phyloP scores from a whole-genome alignment of 169 alveolate species.

The Condylostoma magnum region DNA sequence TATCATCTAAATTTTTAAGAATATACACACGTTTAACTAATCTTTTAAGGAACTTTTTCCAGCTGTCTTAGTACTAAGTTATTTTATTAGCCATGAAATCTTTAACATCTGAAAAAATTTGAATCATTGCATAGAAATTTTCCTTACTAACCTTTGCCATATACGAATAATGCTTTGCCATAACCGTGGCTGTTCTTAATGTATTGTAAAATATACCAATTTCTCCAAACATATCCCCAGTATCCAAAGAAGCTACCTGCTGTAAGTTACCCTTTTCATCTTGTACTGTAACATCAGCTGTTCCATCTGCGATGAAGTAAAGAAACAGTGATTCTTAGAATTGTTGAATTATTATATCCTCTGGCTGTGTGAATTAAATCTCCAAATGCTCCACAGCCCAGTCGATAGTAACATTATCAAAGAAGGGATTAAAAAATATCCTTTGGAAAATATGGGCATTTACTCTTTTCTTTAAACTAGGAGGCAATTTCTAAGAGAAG shows the following conservation, averaged over 20 bases:
- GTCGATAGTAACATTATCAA: slow-evolving; percentile 14
- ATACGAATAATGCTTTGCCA: neutral
- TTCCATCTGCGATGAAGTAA: slow-evolving; percentile 46
- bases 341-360: slow-evolving; percentile 44
- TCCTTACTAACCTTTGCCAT: slow-evolving; percentile 3
- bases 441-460: slow-evolving; percentile 30
- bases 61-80: neutral
- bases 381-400: slow-evolving; percentile 30
- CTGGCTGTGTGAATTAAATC: slow-evolving; percentile 33
- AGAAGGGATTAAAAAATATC: neutral
- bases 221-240: slow-evolving; percentile 32
- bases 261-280: slow-evolving; percentile 1
- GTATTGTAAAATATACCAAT: neutral
- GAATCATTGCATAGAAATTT: neutral
- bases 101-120: neutral
- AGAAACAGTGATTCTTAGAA: slow-evolving; percentile 27
- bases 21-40: neutral
- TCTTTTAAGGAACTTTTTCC: slow-evolving; percentile 5
- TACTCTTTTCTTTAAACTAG: slow-evolving; percentile 37
- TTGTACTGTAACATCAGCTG: slow-evolving; percentile 6
- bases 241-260: neutral
- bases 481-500: slow-evolving; percentile 34
- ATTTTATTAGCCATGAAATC: neutral
- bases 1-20: neutral
- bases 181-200: slow-evolving; percentile 27